Percentiles rank a stretch among this genome's conserved stretches.
These are phyloP conservation scores for Grammothele lineata DNA, from an alignment of 768 basidiomycete genomes.

Conservation along the genomic window DNA sequence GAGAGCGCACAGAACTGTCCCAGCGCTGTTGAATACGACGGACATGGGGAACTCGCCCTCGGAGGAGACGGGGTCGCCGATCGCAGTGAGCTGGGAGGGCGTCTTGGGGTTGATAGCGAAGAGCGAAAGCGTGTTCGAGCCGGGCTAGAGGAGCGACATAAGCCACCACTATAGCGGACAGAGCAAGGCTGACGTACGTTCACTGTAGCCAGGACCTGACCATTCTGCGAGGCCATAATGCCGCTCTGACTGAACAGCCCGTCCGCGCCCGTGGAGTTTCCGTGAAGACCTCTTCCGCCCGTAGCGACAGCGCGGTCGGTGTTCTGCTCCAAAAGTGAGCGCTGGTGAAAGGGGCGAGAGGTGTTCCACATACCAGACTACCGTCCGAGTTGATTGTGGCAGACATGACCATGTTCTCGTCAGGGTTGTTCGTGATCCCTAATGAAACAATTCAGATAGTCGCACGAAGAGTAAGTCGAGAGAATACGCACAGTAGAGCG, in stretches of 20 bases:
- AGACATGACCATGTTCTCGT: slow-evolving; percentile 41
- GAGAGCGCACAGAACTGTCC: slow-evolving; percentile 27
- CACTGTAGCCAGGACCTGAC: too few relatives aligned
- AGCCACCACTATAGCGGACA: neutral
- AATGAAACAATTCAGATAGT: neutral
- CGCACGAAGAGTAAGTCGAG: neutral
- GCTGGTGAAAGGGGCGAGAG: neutral
- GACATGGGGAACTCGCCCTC: slow-evolving; percentile 18
- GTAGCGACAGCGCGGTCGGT: slow-evolving; percentile 15
- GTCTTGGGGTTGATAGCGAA: slow-evolving; percentile 37
- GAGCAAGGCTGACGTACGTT: slow-evolving; percentile 4
- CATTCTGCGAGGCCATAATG: slow-evolving; percentile 19
- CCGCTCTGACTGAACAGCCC: slow-evolving; percentile 12
- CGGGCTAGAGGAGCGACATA: slow-evolving; percentile 28
- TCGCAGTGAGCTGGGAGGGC: slow-evolving; percentile 35
- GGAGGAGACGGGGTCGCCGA: slow-evolving; percentile 37
- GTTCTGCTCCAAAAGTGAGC: slow-evolving; percentile 7
- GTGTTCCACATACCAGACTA: slow-evolving; percentile 30
- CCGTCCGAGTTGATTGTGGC: slow-evolving; percentile 39
- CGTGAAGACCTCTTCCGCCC: slow-evolving; percentile 21
- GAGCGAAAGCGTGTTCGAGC: slow-evolving; percentile 38
- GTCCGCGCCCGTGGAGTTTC: neutral
- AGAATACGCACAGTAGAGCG: slow-evolving; percentile 22
- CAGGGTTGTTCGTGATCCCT: slow-evolving; percentile 50
- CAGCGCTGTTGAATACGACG: slow-evolving; percentile 27